phyloP scores from a whole-genome alignment of 129 eudicot genomes.

The Tanacetum coccineum region DNA sequence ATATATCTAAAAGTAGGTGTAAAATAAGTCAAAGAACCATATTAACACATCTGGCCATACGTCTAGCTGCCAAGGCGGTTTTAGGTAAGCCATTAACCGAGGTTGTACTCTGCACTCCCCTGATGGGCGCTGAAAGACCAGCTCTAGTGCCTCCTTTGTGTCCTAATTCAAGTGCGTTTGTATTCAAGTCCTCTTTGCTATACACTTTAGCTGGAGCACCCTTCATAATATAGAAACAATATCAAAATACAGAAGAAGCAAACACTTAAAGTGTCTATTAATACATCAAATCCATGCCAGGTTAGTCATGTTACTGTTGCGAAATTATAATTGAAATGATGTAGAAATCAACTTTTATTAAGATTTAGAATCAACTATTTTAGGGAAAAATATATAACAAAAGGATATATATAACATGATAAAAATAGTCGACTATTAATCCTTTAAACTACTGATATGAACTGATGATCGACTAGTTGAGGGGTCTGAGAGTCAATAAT shows the following conservation, averaged over 20 bases:
- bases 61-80: constrained; percentile 96
- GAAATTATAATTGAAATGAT: not conserved
- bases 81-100: constrained; percentile 97
- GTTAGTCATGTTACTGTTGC: not conserved
- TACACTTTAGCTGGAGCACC: not conserved
- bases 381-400: no score
- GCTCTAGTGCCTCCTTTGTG: constrained; percentile 31
- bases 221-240: not conserved
- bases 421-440: no score
- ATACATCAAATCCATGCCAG: not conserved
- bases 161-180: not conserved
- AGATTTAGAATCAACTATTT: no score
- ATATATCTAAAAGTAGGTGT: not conserved
- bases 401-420: no score
- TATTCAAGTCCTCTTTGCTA: no score
- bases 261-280: not conserved
- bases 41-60: no score
- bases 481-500: no score
- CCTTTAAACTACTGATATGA: no score
- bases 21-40: constrained; percentile 17
- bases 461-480: no score
- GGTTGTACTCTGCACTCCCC: constrained; percentile 99
- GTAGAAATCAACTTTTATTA: no score
- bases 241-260: not conserved
- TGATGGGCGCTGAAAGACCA: constrained; percentile 85